Percentiles rank a stretch among this genome's conserved stretches.
Evolutionary conservation across 139 green algal species (phyloP).

Genomic region (Closterium sp.): DNA sequence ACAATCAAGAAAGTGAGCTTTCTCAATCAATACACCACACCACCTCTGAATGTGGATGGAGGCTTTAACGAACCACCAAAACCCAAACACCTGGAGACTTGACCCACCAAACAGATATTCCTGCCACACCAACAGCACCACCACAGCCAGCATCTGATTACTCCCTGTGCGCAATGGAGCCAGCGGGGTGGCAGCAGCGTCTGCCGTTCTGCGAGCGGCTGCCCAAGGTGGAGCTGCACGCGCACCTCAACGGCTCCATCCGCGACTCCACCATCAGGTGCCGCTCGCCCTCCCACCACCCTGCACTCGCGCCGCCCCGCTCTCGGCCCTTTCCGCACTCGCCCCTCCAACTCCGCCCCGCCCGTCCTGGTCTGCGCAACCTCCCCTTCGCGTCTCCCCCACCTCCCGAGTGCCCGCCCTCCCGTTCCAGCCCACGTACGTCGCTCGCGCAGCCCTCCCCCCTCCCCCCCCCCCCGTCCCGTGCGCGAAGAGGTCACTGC

Average conservation of each 20-base stretch:
- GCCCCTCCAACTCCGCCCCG: not conserved
- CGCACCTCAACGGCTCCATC: constrained; percentile 79
- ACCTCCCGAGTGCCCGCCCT: not conserved
- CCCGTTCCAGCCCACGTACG: not conserved
- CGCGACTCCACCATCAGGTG: constrained; percentile 54
- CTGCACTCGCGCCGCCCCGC: not conserved
- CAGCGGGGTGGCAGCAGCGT: constrained; percentile 11
- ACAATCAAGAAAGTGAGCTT: no score
- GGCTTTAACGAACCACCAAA: no score
- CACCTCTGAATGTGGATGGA: no score
- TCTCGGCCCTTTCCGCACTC: not conserved
- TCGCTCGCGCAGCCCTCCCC: not conserved
- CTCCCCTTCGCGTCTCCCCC: not conserved
- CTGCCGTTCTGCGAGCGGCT: constrained; percentile 66
- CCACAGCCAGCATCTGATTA: not conserved
- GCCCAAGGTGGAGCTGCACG: constrained; percentile 84
- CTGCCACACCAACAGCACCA: not conserved
- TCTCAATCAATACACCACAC: no score
- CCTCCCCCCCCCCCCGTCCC: not conserved
- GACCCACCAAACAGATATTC: not conserved
- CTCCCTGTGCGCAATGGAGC: not conserved
- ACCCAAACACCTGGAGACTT: no score
- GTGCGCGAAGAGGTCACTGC: no score
- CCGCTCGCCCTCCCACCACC: no score
- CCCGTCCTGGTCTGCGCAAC: not conserved